Percentiles rank a stretch among this genome's conserved stretches.
phyloP scores from a whole-genome alignment of 2,329 filamentous ascomycete genomes.

The Tolypocladium inflatum region DNA sequence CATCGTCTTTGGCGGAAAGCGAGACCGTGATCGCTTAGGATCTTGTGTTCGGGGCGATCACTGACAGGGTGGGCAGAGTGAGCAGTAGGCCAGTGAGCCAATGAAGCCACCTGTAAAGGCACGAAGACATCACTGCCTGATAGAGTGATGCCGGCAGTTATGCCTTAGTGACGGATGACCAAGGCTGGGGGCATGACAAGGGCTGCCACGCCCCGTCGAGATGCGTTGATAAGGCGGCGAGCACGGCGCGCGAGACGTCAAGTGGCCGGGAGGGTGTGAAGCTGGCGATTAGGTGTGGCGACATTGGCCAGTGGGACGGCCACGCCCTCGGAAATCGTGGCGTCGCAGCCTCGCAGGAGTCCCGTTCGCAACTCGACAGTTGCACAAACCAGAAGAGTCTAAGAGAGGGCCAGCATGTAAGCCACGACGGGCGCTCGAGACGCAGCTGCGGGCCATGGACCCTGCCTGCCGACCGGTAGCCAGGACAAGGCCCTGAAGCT shows the following conservation, averaged over 20 bases:
- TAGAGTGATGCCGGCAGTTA: background rate
- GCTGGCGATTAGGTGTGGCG: background rate
- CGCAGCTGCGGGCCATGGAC: background rate
- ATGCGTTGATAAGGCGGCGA: background rate
- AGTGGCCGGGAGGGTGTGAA: background rate
- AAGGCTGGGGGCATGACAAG: background rate
- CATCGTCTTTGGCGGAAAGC: too few relatives aligned
- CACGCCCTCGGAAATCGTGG: background rate
- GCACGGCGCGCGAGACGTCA: background rate
- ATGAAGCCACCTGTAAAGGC: background rate
- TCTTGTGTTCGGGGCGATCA: too few relatives aligned
- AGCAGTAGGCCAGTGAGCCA: background rate
- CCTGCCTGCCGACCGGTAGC: background rate
- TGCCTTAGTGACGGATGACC: background rate
- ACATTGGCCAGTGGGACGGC: background rate
- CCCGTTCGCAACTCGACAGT: too few relatives aligned
- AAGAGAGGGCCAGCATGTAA: background rate
- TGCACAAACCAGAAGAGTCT: too few relatives aligned
- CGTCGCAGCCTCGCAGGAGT: background rate
- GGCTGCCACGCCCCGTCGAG: background rate
- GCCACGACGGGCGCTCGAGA: background rate
- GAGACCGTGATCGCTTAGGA: too few relatives aligned
- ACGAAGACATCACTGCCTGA: background rate
- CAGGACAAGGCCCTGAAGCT: background rate
- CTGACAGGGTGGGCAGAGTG: too few relatives aligned